These are phyloP conservation scores for Suillus subluteus DNA, from an alignment of 768 basidiomycete species.

Conservation along the genomic window DNA sequence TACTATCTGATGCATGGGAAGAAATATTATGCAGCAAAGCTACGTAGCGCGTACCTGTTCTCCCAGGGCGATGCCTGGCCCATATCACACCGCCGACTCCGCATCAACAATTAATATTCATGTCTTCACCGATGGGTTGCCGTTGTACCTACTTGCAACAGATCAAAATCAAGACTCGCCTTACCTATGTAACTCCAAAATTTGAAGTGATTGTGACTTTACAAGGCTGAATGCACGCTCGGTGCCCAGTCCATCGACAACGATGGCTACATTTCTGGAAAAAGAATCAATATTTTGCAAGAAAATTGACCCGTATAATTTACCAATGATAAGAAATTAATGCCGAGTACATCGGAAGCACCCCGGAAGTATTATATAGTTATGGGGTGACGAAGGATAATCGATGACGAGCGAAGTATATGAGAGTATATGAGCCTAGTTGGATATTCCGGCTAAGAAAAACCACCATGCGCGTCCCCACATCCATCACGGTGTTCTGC, in stretches of 20 bases:
- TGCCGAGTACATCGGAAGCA: background rate
- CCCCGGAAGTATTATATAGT: background rate
- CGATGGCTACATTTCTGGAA: background rate
- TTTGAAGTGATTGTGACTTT: background rate
- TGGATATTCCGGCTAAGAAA: background rate
- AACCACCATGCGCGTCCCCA: conserved; percentile 4
- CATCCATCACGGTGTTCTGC: conserved; percentile 4
- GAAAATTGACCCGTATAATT: background rate
- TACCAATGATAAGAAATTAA: background rate
- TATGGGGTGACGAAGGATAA: background rate
- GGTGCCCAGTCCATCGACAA: background rate
- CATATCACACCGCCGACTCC: too few species aligned
- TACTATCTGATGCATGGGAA: background rate
- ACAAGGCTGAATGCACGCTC: background rate
- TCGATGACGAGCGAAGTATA: background rate
- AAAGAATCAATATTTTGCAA: background rate
- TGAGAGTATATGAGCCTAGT: background rate
- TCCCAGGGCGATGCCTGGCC: background rate
- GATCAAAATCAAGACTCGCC: background rate
- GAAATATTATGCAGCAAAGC: background rate
- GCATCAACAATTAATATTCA: background rate
- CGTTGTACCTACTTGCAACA: background rate
- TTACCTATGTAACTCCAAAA: background rate
- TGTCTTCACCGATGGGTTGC: background rate
- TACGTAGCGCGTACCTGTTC: background rate